A percentile compares a stretch with the other conserved stretches of the same genome.
Evolutionary conservation across 2,329 filamentous ascomycete genomes (phyloP).

Genomic region (Zymoseptoria brevis): DNA sequence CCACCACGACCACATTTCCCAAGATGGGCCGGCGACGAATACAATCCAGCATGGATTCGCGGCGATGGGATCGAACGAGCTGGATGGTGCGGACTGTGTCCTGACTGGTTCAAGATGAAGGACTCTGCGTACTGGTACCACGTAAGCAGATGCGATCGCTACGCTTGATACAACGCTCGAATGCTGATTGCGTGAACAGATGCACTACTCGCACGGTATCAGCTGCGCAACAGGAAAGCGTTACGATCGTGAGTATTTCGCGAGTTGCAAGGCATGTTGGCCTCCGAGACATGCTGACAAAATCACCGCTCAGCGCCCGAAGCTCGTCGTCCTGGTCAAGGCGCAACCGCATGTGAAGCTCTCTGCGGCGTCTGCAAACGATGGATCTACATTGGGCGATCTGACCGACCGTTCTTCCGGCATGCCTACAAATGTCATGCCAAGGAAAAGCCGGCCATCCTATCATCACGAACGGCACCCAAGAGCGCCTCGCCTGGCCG

Average conservation of each 20-base stretch:
- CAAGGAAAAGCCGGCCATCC: slow-evolving; percentile 7
- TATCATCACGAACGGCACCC: slow-evolving; percentile 2
- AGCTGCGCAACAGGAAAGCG: slow-evolving; percentile 71
- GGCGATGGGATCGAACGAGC: slow-evolving; percentile 82
- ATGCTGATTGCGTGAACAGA: slow-evolving; percentile 29
- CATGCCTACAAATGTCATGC: slow-evolving; percentile 65
- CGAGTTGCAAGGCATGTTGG: background rate
- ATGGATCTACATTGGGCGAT: slow-evolving; percentile 74
- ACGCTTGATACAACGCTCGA: background rate
- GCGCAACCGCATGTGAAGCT: slow-evolving; percentile 74
- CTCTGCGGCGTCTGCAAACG: slow-evolving; percentile 68
- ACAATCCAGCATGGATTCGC: slow-evolving; percentile 76
- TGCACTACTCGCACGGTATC: slow-evolving; percentile 81
- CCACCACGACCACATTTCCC: slow-evolving; percentile 16
- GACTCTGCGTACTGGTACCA: slow-evolving; percentile 93
- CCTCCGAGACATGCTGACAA: background rate
- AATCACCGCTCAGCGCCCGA: slow-evolving; percentile 49
- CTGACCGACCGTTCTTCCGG: slow-evolving; percentile 85
- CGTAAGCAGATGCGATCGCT: slow-evolving; percentile 13
- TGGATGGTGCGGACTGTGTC: slow-evolving; percentile 85
- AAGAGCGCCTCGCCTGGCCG: slow-evolving; percentile 10
- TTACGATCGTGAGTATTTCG: slow-evolving; percentile 49
- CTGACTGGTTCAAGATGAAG: slow-evolving; percentile 81
- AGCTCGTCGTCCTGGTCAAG: slow-evolving; percentile 68
- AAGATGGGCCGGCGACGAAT: slow-evolving; percentile 71